Conservation (phyloP, 2,329 filamentous ascomycete species). For the Alternaria sp. region DNA sequence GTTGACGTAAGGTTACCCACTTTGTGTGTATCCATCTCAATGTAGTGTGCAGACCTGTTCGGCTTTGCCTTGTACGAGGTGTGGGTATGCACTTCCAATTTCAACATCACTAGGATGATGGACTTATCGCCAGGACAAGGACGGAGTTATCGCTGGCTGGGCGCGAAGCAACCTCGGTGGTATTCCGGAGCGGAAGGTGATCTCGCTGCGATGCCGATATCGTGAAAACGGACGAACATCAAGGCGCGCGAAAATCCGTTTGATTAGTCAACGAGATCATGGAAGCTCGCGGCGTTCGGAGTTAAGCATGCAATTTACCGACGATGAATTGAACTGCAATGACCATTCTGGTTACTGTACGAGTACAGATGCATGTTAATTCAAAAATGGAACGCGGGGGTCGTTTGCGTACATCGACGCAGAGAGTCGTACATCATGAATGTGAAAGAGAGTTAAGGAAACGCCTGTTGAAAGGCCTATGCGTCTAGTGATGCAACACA, state of each 20-base stretch:
- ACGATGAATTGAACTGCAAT: not conserved
- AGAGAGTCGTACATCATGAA: not conserved
- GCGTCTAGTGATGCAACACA: conserved; percentile 3
- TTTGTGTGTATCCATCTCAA: not conserved
- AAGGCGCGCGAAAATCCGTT: not conserved
- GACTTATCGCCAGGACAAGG: not conserved
- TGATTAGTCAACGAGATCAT: not conserved
- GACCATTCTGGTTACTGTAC: not conserved
- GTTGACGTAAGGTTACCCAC: not conserved
- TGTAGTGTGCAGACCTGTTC: not conserved
- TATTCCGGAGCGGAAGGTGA: not conserved
- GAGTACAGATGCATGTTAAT: not conserved
- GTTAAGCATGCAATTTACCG: not conserved
- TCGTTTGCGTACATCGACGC: not conserved
- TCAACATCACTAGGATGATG: not conserved
- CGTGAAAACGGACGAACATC: not conserved
- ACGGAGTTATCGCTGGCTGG: not conserved
- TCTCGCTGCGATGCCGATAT: not conserved
- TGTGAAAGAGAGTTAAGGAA: not conserved
- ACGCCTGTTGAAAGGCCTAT: conserved; percentile 8
- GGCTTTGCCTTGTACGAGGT: not conserved
- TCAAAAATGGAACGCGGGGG: not conserved
- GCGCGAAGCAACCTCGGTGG: not conserved
- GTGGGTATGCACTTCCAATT: not conserved
- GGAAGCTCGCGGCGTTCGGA: not conserved